Percentiles rank a stretch among this genome's conserved stretches.
Evolutionary conservation across 192 early-diverging fungal species (phyloP).

Genomic region (Spizellomyces sp.): DNA sequence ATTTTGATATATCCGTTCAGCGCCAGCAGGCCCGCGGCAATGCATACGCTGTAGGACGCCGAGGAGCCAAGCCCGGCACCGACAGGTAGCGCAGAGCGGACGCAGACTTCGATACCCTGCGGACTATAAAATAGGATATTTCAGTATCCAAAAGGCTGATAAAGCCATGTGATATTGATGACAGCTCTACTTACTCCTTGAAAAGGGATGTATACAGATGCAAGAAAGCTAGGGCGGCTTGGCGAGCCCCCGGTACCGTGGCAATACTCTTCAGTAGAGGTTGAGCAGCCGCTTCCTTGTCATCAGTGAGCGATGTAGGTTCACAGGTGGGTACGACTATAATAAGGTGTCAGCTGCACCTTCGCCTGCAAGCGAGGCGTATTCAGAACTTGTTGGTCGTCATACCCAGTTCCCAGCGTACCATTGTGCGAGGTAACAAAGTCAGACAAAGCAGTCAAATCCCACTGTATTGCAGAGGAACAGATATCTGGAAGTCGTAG

Average conservation of each 20-base stretch:
- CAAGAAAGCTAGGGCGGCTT: conserved; percentile 68
- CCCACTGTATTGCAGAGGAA: too few species aligned
- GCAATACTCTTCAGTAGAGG: too few species aligned
- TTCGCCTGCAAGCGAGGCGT: too few species aligned
- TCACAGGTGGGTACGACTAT: too few species aligned
- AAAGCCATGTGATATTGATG: background rate
- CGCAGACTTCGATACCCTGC: conserved; percentile 57
- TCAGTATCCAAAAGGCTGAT: background rate
- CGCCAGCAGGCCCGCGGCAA: conserved; percentile 76
- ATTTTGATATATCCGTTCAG: conserved; percentile 23
- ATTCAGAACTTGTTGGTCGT: too few species aligned
- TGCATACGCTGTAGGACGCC: conserved; percentile 83
- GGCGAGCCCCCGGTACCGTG: conserved; percentile 12
- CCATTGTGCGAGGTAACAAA: too few species aligned
- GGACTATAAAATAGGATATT: background rate
- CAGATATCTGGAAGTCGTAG: conserved; percentile 59
- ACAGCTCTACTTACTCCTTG: background rate
- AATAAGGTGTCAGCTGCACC: too few species aligned
- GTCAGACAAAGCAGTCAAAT: too few species aligned
- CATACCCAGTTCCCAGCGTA: too few species aligned
- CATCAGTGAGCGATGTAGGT: too few species aligned
- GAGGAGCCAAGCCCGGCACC: conserved; percentile 95
- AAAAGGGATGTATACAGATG: conserved; percentile 52
- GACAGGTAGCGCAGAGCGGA: conserved; percentile 80
- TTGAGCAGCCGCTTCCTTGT: too few species aligned